Conservation (phyloP, 371 early-diverging fungal species). For the Mucor saturninus region DNA sequence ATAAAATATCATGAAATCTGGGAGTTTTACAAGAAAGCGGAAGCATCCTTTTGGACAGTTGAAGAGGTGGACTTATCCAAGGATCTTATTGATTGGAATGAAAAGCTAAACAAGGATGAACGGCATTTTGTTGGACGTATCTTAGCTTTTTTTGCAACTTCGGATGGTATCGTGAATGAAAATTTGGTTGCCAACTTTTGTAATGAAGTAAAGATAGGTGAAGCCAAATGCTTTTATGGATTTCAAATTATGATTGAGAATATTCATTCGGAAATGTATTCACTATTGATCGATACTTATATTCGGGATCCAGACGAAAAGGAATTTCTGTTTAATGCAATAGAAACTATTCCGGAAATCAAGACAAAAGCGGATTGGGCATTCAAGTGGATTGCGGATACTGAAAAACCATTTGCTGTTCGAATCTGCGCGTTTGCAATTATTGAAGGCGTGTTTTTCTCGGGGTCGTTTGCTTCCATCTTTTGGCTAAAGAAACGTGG, state of each 20-base stretch:
- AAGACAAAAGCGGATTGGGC: constrained; percentile 99
- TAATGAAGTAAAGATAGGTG: constrained; percentile 97
- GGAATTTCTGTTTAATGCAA: constrained; percentile 92
- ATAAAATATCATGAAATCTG: constrained; percentile 69
- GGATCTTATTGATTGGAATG: constrained; percentile 95
- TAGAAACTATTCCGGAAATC: constrained; percentile 95
- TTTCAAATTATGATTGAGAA: constrained; percentile 99
- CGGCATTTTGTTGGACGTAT: constrained; percentile 96
- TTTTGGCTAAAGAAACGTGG: constrained; percentile 99
- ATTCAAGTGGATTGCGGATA: constrained; percentile 88
- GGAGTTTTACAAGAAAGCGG: constrained; percentile 99
- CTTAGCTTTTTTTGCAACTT: constrained; percentile 99
- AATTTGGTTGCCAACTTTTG: constrained; percentile 97
- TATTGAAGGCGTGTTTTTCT: constrained; percentile 99
- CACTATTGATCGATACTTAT: constrained; percentile 98
- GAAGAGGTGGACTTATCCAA: constrained; percentile 98
- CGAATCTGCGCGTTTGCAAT: constrained; percentile 99
- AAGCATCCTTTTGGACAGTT: constrained; percentile 99
- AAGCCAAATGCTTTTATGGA: constrained; percentile 98
- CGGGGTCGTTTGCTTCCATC: constrained; percentile 99
- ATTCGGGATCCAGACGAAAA: constrained; percentile 91
- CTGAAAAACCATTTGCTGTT: constrained; percentile 89
- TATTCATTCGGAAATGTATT: constrained; percentile 99
- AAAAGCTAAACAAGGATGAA: constrained; percentile 89
- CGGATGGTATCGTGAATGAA: constrained; percentile 99